Evolutionary conservation across 805 yeast genomes (phyloP).

Genomic region (Ogataea glucozyma): DNA sequence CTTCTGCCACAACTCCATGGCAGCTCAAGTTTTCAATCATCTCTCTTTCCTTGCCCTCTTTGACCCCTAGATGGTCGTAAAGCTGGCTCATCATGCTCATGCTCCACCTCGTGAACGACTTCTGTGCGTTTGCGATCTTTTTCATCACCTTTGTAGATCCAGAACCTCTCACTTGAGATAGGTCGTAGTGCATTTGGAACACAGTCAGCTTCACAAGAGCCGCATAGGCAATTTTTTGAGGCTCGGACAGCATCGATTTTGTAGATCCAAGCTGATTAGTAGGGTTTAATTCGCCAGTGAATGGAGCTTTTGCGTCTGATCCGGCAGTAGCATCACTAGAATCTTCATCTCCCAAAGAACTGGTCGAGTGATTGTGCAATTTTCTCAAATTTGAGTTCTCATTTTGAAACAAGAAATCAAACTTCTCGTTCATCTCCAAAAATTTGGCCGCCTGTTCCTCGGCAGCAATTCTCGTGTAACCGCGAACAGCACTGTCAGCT

Average conservation of each 20-base stretch:
- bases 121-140: constrained; percentile 65
- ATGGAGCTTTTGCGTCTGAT: constrained; percentile 21
- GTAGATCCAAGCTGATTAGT: constrained; percentile 76
- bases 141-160: constrained; percentile 56
- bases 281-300: constrained; percentile 46
- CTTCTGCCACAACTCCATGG: constrained; percentile 78
- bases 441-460: constrained; percentile 84
- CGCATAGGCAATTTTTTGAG: constrained; percentile 88
- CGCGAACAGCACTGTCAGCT: constrained; percentile 52
- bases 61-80: constrained; percentile 78
- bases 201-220: constrained; percentile 77
- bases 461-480: constrained; percentile 86
- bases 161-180: constrained; percentile 60
- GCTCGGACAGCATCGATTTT: constrained; percentile 73
- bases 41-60: constrained; percentile 63
- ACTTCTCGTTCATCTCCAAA: constrained; percentile 48
- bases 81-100: constrained; percentile 66
- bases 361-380: constrained; percentile 25
- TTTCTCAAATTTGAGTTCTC: constrained; percentile 35
- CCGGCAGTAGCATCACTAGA: not conserved
- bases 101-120: constrained; percentile 84
- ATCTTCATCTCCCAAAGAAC: constrained; percentile 19
- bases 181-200: constrained; percentile 78
- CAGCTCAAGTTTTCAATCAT: constrained; percentile 87
- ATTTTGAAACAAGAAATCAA: constrained; percentile 50